These are phyloP conservation scores for Raphanus hybrid DNA, from an alignment of 441 rosid species.

Conservation along the genomic window DNA sequence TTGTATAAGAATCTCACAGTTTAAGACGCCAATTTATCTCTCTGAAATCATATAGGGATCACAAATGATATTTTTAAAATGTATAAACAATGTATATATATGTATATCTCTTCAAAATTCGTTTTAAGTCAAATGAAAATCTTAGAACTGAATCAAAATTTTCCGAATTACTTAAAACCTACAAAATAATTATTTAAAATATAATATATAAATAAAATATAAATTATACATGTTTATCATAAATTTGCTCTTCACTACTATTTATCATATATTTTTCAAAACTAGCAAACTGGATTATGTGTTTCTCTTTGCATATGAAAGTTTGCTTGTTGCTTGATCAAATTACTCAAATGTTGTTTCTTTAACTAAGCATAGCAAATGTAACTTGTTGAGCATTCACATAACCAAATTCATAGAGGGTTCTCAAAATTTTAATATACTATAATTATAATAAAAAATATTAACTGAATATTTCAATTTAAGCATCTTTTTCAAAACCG, in stretches of 20 bases:
- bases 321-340: constrained; percentile 7
- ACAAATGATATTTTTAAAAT: background rate
- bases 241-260: background rate
- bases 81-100: too few species aligned
- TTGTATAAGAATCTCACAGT: background rate
- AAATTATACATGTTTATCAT: background rate
- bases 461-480: background rate
- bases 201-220: background rate
- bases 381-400: background rate
- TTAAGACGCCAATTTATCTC: background rate
- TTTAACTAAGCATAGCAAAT: background rate
- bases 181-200: background rate
- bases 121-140: background rate
- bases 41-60: background rate
- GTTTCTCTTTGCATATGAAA: background rate
- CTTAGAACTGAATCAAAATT: background rate
- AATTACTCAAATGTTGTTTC: background rate
- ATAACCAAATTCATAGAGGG: background rate
- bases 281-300: background rate
- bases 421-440: background rate
- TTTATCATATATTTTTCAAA: background rate
- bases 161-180: background rate
- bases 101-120: background rate
- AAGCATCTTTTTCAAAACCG: background rate
- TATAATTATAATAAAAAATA: too few species aligned